These are phyloP conservation scores for Tolypocladium amazonense DNA, from an alignment of 2,329 filamentous ascomycete species.

Conservation along the genomic window DNA sequence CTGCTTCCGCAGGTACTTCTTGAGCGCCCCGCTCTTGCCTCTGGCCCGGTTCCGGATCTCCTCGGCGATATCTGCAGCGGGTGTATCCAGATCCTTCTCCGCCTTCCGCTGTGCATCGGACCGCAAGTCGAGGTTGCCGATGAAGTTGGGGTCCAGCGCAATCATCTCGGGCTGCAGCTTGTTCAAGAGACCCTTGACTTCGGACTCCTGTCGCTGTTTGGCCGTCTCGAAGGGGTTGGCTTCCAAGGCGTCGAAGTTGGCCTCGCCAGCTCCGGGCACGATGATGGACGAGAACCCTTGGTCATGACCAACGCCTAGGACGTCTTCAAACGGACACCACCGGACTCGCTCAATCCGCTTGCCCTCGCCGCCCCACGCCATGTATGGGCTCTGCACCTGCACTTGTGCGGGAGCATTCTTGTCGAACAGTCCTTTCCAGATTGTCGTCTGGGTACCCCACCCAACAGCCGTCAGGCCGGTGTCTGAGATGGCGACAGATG, in stretches of 20 bases:
- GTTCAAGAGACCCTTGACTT: slow-evolving; percentile 83
- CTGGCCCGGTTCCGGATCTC: slow-evolving; percentile 67
- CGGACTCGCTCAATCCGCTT: slow-evolving; percentile 67
- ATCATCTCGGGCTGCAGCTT: slow-evolving; percentile 98
- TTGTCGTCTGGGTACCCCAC: slow-evolving; percentile 78
- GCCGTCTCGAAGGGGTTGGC: slow-evolving; percentile 89
- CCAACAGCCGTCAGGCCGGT: slow-evolving; percentile 78
- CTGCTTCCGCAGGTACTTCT: slow-evolving; percentile 86
- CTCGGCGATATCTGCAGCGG: slow-evolving; percentile 44
- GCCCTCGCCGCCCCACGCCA: slow-evolving; percentile 85
- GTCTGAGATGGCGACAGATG: slow-evolving; percentile 81
- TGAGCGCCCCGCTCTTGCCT: slow-evolving; percentile 80
- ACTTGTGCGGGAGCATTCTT: slow-evolving; percentile 60
- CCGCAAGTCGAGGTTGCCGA: slow-evolving; percentile 77
- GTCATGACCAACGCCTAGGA: slow-evolving; percentile 76
- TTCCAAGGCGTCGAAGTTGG: slow-evolving; percentile 92
- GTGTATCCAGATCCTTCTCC: slow-evolving; percentile 71
- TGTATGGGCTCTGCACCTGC: slow-evolving; percentile 80
- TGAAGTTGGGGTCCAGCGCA: slow-evolving; percentile 80
- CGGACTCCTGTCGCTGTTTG: slow-evolving; percentile 85
- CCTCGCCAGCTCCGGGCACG: slow-evolving; percentile 88
- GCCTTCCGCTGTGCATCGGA: slow-evolving; percentile 66
- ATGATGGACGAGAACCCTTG: slow-evolving; percentile 83
- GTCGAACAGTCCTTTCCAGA: slow-evolving; percentile 86
- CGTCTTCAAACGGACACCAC: slow-evolving; percentile 94